phyloP scores from a whole-genome alignment of 257 asterid species.

The Solanum chmielewskii region DNA sequence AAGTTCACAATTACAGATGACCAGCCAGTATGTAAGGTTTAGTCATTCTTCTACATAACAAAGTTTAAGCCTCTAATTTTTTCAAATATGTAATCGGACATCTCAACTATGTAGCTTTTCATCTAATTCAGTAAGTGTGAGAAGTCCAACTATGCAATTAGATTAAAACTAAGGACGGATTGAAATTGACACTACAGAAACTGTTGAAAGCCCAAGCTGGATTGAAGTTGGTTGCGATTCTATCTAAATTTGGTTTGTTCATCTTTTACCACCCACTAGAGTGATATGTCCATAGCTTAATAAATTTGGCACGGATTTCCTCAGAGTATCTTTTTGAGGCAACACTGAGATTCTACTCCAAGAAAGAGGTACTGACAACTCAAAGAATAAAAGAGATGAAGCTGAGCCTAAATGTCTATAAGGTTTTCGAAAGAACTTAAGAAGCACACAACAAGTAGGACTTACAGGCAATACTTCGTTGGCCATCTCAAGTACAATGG shows the following conservation, averaged over 20 bases:
- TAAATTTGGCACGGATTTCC: not conserved
- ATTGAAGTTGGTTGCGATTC: not conserved
- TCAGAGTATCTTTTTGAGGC: not conserved
- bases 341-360: not conserved
- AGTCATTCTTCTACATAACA: not conserved
- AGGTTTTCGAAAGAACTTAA: not conserved
- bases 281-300: not conserved
- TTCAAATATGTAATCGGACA: not conserved
- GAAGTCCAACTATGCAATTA: not conserved
- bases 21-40: not conserved
- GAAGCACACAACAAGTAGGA: constrained; percentile 1
- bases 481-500: constrained; percentile 91
- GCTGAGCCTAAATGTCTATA: not conserved
- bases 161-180: not conserved
- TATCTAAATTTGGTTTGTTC: not conserved
- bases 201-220: not conserved
- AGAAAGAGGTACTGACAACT: not conserved
- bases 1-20: not conserved
- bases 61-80: not conserved
- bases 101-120: not conserved
- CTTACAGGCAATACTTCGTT: constrained; percentile 94
- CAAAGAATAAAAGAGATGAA: not conserved
- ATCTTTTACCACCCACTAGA: not conserved
- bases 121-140: not conserved
- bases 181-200: not conserved